Evolutionary conservation across 164 flowering plant species (phyloP), one percentile per base, ranked within the genome.

Genomic region (Tetrastigma voinierianum): DNA sequence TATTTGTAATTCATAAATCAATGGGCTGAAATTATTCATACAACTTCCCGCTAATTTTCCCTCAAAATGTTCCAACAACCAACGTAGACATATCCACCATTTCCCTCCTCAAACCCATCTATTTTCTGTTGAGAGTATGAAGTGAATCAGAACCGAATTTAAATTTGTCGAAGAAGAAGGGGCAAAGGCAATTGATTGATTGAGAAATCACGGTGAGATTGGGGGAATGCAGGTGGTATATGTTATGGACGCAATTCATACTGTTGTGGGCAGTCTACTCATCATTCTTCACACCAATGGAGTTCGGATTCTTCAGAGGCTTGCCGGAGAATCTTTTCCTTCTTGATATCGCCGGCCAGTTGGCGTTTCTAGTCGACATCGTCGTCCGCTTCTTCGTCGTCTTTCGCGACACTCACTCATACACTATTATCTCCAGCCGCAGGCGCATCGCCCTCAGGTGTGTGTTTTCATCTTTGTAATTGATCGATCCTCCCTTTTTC

Each of bases 231-330:
- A 84, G 87, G 76, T 76, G 78, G 67, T 84, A 81, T 54, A 62
- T 57, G 51, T 61, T 61, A 18, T 84, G 87, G 87, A 73, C 64
- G 16, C 70, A 76, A 43, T 77, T 87, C 69, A 87, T 87, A 49
- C 71, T 85, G 58, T 10, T 87, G 44, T 87, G 92, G 90, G 82
- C 92, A 8, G 62, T 84, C 0, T 87, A 85, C 71, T 87, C 92
- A 0, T 85, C 89, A 52, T 81, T 85, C 80, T 85, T 87, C 74
- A 87, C 92, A 1, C 92, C 92, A 0, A 2, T 87, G 65, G 90
- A 87, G 72, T 87, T 85, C 25, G 92, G 79, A 2, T 87, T 87
- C 86, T 87, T 85, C 82, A 78, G 87, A 66, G 92, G 92, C 0
- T 71, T 87, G 9, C 89, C 87, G 8, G 69, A 78, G 70, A 72